Percentiles rank a stretch among this genome's conserved stretches.
phyloP scores from a whole-genome alignment of 2,329 filamentous ascomycete genomes.

The Colletotrichum sp. region DNA sequence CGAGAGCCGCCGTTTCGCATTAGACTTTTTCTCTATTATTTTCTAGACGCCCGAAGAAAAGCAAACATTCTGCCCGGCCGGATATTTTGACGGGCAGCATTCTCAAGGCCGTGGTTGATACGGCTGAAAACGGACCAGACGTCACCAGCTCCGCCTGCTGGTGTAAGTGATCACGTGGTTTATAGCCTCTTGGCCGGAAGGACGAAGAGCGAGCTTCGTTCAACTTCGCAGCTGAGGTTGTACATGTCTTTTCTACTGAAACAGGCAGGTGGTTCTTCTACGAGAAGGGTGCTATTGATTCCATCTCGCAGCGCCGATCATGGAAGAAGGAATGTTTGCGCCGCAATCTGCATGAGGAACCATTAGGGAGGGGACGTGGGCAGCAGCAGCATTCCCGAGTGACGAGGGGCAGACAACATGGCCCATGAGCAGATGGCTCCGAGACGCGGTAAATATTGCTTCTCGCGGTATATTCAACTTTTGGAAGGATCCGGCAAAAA shows the following conservation, averaged over 20 bases:
- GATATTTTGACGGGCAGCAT: neutral
- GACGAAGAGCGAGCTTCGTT: neutral
- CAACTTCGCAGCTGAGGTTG: neutral
- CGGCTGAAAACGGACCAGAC: neutral
- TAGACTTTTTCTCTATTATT: neutral
- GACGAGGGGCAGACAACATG: neutral
- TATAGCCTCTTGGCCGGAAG: neutral
- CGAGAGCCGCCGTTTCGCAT: neutral
- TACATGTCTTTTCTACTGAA: neutral
- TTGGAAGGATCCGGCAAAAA: neutral
- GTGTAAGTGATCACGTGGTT: neutral
- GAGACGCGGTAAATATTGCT: neutral
- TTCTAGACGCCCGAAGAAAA: neutral
- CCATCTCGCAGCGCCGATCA: neutral
- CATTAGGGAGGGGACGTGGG: neutral
- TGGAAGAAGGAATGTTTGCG: neutral
- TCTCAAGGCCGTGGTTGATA: neutral
- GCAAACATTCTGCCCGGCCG: neutral
- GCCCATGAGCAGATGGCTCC: neutral
- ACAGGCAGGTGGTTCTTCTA: neutral
- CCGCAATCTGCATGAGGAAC: neutral
- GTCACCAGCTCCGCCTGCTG: neutral
- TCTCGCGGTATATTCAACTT: neutral
- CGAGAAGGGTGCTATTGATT: neutral
- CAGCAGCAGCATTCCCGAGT: neutral